Evolutionary conservation across 768 basidiomycete genomes (phyloP), one percentile per base, ranked within the genome.

Genomic region (Collybiopsis confluens): DNA sequence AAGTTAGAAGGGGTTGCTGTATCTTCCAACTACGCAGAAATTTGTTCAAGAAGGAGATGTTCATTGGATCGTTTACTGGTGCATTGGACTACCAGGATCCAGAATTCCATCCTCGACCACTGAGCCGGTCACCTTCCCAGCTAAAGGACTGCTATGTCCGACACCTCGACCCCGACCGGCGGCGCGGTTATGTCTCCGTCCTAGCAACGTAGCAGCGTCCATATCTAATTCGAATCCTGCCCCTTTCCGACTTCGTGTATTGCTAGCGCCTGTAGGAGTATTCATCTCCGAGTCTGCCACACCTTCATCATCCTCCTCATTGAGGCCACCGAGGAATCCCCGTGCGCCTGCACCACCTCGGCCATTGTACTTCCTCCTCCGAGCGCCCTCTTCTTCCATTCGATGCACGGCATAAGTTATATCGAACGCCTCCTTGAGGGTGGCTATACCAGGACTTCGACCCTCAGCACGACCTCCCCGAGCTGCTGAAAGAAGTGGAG

Each of bases 391-490:
- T 69, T 99, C 97, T 67, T 98, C 96, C 96, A 98, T 98, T 16
- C 96, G 86, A 69, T 99, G 97, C 0, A 99, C 97, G 3, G 97
- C 96, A 68, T 98, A 98, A 1, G 97, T 96, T 64, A 99, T 88
- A 68, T 99, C 97, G 70, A 99, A 98, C 3, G 97, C 95, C 66
- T 98, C 97, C 65, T 97, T 98, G 68, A 99, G 83, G 0, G 89
- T 85, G 0, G 92, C 88, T 24, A 98, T 65, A 21, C 97, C 95
- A 2, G 97, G 97, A 47, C 96, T 98, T 38, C 92, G 86, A 5
- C 86, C 88, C 57, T 90, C 89, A 26, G 77, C 77, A 18, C 83
- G 78, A 11, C 87, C 85, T 54, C 87, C 88, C 42, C 86, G 85
- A 1, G 85, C 85, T 18, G 88, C 85, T 2, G 85, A 83, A 37